Percentiles rank a stretch among this genome's conserved stretches.
Conservation (phyloP, 2,329 filamentous ascomycete species). For the Tolypocladium ophioglossoides region DNA sequence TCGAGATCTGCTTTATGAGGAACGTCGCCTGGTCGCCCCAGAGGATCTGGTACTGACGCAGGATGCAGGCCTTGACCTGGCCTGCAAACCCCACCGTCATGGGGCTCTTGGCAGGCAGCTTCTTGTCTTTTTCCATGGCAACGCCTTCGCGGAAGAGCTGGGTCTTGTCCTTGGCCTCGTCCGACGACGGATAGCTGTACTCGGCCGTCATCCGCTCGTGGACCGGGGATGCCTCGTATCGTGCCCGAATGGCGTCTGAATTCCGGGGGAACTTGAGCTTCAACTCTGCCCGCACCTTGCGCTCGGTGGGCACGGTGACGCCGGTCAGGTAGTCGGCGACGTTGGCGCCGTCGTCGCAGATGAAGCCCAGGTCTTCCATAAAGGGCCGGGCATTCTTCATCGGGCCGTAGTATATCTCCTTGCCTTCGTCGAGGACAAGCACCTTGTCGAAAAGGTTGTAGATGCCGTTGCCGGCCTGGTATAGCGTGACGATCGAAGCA, state of each 20-base stretch:
- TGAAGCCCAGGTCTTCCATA: constrained; percentile 54
- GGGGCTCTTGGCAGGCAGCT: constrained; percentile 41
- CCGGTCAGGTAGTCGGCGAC: constrained; percentile 56
- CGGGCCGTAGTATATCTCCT: constrained; percentile 55
- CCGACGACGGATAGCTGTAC: constrained; percentile 43
- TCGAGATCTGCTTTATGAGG: constrained; percentile 49
- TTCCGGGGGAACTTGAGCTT: constrained; percentile 34
- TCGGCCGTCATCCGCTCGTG: constrained; percentile 40
- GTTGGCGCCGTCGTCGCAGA: constrained; percentile 51
- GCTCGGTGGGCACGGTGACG: constrained; percentile 56
- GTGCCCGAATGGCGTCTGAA: constrained; percentile 29
- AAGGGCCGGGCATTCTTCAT: constrained; percentile 47
- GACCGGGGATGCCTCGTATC: constrained; percentile 42
- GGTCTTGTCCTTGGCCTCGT: constrained; percentile 36
- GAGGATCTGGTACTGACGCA: constrained; percentile 54
- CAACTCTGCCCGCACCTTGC: constrained; percentile 40
- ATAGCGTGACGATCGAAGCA: constrained; percentile 52
- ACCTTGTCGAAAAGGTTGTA: constrained; percentile 63
- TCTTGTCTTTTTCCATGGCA: constrained; percentile 41
- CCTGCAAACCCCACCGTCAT: constrained; percentile 42
- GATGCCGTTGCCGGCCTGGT: constrained; percentile 61
- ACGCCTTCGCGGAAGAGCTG: constrained; percentile 43
- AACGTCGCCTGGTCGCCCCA: constrained; percentile 55
- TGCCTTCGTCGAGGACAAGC: constrained; percentile 54
- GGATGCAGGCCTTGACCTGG: constrained; percentile 46